Evolutionary conservation across 495 filamentous ascomycete genomes (phyloP).

Genomic region (Choiromyces venosus): DNA sequence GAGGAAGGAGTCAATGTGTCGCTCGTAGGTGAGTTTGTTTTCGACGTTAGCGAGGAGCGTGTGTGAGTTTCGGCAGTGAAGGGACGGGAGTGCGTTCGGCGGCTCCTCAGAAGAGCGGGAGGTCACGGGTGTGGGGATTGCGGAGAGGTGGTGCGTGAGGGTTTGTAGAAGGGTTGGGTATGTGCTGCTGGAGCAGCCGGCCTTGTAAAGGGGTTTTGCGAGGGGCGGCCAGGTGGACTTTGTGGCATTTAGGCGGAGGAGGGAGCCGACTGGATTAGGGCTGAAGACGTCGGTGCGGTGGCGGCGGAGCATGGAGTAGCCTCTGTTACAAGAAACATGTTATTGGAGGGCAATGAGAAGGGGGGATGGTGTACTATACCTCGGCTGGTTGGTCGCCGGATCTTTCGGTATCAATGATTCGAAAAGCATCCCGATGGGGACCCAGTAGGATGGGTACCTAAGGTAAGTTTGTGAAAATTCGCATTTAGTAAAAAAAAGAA

Average conservation of each 20-base stretch:
- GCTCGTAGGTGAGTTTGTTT: constrained; percentile 24
- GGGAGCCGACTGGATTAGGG: constrained; percentile 11
- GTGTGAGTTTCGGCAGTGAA: neutral
- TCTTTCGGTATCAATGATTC: constrained; percentile 34
- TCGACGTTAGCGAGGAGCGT: constrained; percentile 10
- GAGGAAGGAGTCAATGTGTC: constrained; percentile 22
- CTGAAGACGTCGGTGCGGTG: constrained; percentile 2
- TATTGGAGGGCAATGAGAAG: neutral
- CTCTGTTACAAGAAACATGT: constrained; percentile 12
- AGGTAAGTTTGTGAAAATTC: constrained; percentile 1
- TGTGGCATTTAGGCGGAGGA: constrained; percentile 35
- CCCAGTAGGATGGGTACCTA: constrained; percentile 40
- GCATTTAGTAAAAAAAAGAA: neutral
- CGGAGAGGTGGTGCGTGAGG: constrained; percentile 19
- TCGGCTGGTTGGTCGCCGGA: constrained; percentile 30
- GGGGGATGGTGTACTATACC: neutral
- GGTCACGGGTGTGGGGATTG: constrained; percentile 19
- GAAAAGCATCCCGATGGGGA: constrained; percentile 35
- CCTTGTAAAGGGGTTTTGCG: constrained; percentile 17
- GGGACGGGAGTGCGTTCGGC: neutral
- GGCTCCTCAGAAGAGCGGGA: constrained; percentile 15
- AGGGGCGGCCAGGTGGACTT: constrained; percentile 32
- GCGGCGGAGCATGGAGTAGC: constrained; percentile 34
- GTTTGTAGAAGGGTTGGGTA: constrained; percentile 12
- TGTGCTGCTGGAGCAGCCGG: neutral